A percentile compares a stretch with the other conserved stretches of the same genome.
Conservation (phyloP, 441 rosid genomes). For the Erodium trifolium region DNA sequence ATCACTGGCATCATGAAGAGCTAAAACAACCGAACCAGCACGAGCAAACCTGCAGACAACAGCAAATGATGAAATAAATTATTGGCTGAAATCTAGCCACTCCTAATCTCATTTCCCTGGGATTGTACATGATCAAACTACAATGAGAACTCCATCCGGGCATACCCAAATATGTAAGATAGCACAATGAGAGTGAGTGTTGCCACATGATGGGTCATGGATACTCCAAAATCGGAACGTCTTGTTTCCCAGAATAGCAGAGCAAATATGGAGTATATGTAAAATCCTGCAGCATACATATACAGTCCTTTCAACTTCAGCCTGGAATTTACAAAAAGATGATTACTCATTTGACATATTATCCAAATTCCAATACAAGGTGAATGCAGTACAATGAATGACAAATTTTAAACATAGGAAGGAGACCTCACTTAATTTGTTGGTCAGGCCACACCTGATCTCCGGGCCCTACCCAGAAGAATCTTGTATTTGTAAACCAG, state of each 20-base stretch:
- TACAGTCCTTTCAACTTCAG: slow-evolving; percentile 68
- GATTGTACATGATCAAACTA: slow-evolving; percentile 7
- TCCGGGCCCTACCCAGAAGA: slow-evolving; percentile 93
- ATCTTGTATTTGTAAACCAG: slow-evolving; percentile 65
- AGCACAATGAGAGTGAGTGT: slow-evolving; percentile 68
- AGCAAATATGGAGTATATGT: slow-evolving; percentile 91
- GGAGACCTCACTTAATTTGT: slow-evolving; percentile 59
- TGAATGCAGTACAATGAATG: too few species aligned
- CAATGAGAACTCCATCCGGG: slow-evolving; percentile 15
- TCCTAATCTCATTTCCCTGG: slow-evolving; percentile 3
- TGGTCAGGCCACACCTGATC: slow-evolving; percentile 90
- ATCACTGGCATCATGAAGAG: slow-evolving; percentile 94
- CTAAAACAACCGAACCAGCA: slow-evolving; percentile 77
- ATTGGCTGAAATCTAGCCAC: not conserved
- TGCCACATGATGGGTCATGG: slow-evolving; percentile 88
- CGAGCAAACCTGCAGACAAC: slow-evolving; percentile 62
- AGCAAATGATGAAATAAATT: slow-evolving; percentile 9
- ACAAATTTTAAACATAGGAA: not conserved
- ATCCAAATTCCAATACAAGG: not conserved
- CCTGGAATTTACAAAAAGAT: slow-evolving; percentile 33
- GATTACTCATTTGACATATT: not conserved
- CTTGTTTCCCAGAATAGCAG: slow-evolving; percentile 91
- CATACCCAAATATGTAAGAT: slow-evolving; percentile 77
- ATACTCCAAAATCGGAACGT: slow-evolving; percentile 92
- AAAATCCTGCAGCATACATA: slow-evolving; percentile 93